Base-by-base conservation (phyloP, 768 basidiomycete species). In the Naganishia randhawae region DNA sequence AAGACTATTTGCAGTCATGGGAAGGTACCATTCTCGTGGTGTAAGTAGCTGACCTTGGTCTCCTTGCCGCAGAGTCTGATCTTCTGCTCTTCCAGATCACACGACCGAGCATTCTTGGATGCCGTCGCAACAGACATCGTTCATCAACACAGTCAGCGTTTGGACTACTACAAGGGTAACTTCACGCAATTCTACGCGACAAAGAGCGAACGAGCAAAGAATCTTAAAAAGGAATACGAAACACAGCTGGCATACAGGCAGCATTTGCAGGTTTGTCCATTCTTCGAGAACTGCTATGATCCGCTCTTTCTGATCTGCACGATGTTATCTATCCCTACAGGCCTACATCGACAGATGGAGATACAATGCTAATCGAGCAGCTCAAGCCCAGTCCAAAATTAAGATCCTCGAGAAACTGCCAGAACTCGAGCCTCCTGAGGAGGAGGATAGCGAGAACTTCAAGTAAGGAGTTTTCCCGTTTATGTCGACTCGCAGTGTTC, bases 131-230 rank as follows among this genome's bases (percentile, higher is more conserved):
- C 96, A 19, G 96, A 99, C 78, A 97, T 99, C 72, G 86, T 97
- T n/a, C 92, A 96, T 78, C 92, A 82, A 65, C 93, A 97, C 78
- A 92, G 89, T 0, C 88, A 84, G 64, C 85, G 96, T 52, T 84
- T 98, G 22, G 93, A 98, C 78, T 98, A 98, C 82, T 98, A 94
- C 83, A 96, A 97, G 83, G 96, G 95, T 87, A 98, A 98, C 82
- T 99, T 98, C 81, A 88, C 90, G 0, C 94, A 98, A 79, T 98
- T 99, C 84, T 98, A 99, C 78, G 94, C 95, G 1, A 98, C 95
- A 25, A 97, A 98, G 81, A 90, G 89, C 4, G 96, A 98, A 76
- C 88, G 96, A 31, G 90, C 92, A 73, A 87, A 87, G 68, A 93
- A 93, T 75, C 82, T 94, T 70, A 78, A 75, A 80, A 93, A 92